Conservation (phyloP, 768 basidiomycete species). For the Tulasnella calospora region DNA sequence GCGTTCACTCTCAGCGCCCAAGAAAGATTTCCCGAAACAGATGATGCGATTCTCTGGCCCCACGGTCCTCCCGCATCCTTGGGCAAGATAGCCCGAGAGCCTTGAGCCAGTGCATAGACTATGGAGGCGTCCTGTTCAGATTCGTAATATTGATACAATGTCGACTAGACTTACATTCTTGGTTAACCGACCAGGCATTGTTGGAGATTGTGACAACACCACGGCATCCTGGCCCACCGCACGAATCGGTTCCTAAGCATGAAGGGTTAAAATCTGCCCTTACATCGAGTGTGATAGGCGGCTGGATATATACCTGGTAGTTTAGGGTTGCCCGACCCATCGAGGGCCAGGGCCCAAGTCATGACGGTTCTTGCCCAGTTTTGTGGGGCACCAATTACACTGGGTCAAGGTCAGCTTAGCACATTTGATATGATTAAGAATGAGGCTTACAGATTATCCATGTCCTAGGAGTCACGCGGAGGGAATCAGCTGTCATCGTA, state of each 20-base stretch:
- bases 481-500: not conserved
- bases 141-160: slow-evolving; percentile 33
- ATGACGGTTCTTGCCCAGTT: slow-evolving; percentile 43
- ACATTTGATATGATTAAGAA: not conserved
- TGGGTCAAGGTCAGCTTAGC: not conserved
- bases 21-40: slow-evolving; percentile 50
- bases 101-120: slow-evolving; percentile 66
- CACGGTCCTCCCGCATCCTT: slow-evolving; percentile 63
- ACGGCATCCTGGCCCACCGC: slow-evolving; percentile 59
- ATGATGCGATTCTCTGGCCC: slow-evolving; percentile 62
- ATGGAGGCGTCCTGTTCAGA: not conserved
- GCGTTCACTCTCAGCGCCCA: slow-evolving; percentile 64
- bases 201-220: slow-evolving; percentile 62
- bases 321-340: slow-evolving; percentile 57
- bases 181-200: slow-evolving; percentile 62
- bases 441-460: slow-evolving; percentile 54
- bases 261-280: too few relatives aligned
- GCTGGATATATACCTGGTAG: slow-evolving; percentile 47
- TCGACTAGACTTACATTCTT: slow-evolving; percentile 45
- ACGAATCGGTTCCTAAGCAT: slow-evolving; percentile 34
- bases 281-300: not conserved
- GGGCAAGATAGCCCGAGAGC: slow-evolving; percentile 66
- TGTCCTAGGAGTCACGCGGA: slow-evolving; percentile 50
- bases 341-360: slow-evolving; percentile 73
- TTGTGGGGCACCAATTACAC: slow-evolving; percentile 28